Evolutionary conservation across 495 filamentous ascomycete species (phyloP).

Genomic region (Xylaria cubensis): DNA sequence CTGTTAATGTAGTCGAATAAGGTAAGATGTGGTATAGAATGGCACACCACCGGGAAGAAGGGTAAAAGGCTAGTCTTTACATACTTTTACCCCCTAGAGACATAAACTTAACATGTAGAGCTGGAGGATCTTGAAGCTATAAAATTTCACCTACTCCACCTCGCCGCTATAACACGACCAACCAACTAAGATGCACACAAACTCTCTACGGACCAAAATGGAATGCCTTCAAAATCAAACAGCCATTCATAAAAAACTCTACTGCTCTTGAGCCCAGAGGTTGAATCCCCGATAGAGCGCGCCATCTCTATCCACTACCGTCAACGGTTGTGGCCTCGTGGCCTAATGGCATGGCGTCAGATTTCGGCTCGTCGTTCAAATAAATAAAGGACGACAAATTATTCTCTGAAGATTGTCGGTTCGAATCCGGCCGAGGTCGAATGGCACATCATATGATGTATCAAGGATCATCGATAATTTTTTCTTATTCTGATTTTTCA

Average conservation of each 20-base stretch:
- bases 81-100: too few relatives aligned
- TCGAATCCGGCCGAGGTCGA: constrained; percentile 25
- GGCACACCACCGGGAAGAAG: not conserved
- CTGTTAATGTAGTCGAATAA: too few relatives aligned
- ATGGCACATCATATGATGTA: not conserved
- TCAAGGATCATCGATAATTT: not conserved
- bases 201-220: not conserved
- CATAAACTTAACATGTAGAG: not conserved
- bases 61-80: too few relatives aligned
- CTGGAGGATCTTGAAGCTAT: not conserved
- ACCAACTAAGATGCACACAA: not conserved
- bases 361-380: constrained; percentile 11
- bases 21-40: not conserved
- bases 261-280: not conserved
- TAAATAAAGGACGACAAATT: not conserved
- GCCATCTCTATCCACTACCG: not conserved
- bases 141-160: not conserved
- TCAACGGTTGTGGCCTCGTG: constrained; percentile 18
- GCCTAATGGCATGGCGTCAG: constrained; percentile 23
- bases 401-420: constrained; percentile 22
- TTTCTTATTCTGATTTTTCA: not conserved
- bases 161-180: constrained; percentile 2
- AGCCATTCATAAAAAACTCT: too few relatives aligned
- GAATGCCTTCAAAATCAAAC: not conserved
- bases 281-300: not conserved